Base-by-base conservation (phyloP, 306 rosid species). In the Castanea sativa region DNA sequence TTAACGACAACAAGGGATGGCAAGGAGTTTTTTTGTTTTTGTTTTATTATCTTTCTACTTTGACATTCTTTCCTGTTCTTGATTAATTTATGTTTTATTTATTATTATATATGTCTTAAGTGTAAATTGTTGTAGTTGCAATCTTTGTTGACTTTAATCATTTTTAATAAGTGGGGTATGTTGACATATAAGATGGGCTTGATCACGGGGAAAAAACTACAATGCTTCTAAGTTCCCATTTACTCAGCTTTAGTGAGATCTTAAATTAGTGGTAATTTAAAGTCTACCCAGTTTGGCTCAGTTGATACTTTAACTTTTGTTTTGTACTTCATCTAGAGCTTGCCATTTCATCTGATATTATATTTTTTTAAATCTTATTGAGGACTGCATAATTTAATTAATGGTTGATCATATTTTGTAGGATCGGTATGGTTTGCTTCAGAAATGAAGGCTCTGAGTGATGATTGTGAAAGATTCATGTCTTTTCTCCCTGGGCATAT, bases 351-450 rank as follows among this genome's bases (percentile, higher is more conserved):
- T 61, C 20, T 55, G 19, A 20, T 55, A 1, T 29, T 63, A 33
- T 67, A 7, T 67, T 6, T 30, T 65, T 8, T 21, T 6, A 16
- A 30, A 65, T 65, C 5, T 33, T 33, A 73, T 11, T 1, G 12
- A 69, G 41, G 43, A 23, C 4, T n/a, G 43, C 51, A 71, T 75
- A 29, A 69, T 67, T 68, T 69, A 80, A 45, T 12, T 51, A 35
- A 57, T 78, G 67, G 45, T 75, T 71, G 73, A 35, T 75, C 79
- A 71, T 81, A 75, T 23, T 86, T 79, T 76, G 65, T 90, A 95
- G 99, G 99, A 77, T 96, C 98, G 72, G 85, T 87, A 35, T 96
- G 99, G 98, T 96, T 96, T 87, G 94, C 98, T 56, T 96, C 99
- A 77, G 97, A 96, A 87, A 96, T 96, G 99, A 96, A 96, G 85